phyloP scores from a whole-genome alignment of 179 eudicot species.

The Carnegiea gigantea region DNA sequence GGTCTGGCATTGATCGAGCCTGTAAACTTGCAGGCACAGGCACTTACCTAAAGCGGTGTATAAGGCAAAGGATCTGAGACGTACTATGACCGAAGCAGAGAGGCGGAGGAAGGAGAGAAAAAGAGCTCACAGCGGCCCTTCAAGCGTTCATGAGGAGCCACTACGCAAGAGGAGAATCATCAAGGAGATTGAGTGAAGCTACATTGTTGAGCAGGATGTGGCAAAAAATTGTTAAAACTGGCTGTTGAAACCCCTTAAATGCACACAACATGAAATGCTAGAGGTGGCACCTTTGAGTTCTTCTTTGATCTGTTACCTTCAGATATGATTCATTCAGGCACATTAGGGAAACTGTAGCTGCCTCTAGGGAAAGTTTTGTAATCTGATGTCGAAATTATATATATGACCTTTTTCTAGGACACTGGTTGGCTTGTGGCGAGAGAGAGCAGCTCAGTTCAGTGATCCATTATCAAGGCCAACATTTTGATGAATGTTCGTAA shows the following conservation, averaged over 20 bases:
- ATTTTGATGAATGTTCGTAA: constrained; percentile 2
- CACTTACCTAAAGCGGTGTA: constrained; percentile 84
- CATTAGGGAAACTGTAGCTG: neutral
- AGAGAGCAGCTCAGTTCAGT: neutral
- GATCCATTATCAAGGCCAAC: neutral
- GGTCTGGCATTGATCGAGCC: neutral
- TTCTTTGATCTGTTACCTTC: neutral
- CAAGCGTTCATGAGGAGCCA: constrained; percentile 55
- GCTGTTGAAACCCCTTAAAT: neutral
- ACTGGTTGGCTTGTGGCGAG: neutral
- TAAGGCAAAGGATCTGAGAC: constrained; percentile 58
- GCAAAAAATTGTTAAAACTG: neutral
- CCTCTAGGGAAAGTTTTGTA: neutral
- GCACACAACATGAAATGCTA: neutral
- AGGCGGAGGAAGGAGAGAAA: constrained; percentile 74
- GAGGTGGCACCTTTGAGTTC: neutral
- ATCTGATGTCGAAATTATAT: neutral
- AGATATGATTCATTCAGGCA: neutral
- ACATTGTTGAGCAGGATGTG: neutral
- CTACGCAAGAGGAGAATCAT: constrained; percentile 63
- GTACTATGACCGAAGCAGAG: constrained; percentile 55
- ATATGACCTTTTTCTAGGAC: neutral
- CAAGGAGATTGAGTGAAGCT: constrained; percentile 62
- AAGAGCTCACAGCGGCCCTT: constrained; percentile 82
- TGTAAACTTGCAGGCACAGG: constrained; percentile 65